Conservation (phyloP, 306 rosid species). For the Castanospermum australe region DNA sequence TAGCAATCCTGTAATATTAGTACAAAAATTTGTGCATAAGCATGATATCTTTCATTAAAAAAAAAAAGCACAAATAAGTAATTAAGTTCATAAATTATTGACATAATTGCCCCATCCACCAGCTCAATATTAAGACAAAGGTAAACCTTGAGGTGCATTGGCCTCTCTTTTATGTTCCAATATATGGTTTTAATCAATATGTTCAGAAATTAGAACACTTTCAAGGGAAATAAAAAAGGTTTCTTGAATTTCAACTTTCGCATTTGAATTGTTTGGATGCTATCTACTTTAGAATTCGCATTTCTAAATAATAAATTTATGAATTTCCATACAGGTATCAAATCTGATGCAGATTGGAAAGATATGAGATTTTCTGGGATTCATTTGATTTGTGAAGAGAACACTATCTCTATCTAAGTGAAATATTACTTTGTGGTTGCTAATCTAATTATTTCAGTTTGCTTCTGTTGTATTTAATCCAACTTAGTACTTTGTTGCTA, state of each 20-base stretch:
- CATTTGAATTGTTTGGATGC: not conserved
- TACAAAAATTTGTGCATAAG: constrained; percentile 19
- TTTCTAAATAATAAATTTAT: not conserved
- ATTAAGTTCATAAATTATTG: not conserved
- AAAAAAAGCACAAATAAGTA: not conserved
- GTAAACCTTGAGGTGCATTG: not conserved
- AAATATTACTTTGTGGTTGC: too few relatives aligned
- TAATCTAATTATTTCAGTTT: constrained; percentile 15
- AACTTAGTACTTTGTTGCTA: not conserved
- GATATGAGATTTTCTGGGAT: too few relatives aligned
- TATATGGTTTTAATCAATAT: not conserved
- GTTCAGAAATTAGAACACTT: too few relatives aligned
- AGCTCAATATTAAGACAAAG: constrained; percentile 8
- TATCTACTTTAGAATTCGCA: not conserved
- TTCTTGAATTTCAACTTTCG: too few relatives aligned
- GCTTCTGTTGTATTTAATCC: not conserved
- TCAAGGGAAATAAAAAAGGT: too few relatives aligned
- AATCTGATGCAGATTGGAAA: too few relatives aligned
- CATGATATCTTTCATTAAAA: constrained; percentile 3
- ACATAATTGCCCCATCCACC: constrained; percentile 2
- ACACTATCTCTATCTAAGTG: too few relatives aligned
- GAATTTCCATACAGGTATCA: not conserved
- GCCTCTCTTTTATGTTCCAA: not conserved
- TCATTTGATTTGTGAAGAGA: too few relatives aligned
- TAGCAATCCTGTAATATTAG: constrained; percentile 80